Percentiles rank a stretch among this genome's conserved stretches.
These are phyloP conservation scores for Solanum sejunctum DNA, from an alignment of 257 asterid genomes.

Conservation along the genomic window DNA sequence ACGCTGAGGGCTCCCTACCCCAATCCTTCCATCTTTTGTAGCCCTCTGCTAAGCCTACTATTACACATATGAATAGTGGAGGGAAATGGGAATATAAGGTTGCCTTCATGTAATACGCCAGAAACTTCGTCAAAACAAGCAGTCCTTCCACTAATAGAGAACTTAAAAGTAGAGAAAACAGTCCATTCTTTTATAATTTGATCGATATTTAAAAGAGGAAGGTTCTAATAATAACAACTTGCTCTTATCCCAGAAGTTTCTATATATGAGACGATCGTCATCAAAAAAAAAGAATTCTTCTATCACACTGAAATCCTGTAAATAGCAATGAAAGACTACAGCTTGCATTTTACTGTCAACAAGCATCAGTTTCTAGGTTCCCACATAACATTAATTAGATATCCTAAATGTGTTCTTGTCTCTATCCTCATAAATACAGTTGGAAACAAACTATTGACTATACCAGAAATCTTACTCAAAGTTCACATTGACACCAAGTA, in stretches of 20 bases:
- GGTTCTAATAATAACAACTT: background rate
- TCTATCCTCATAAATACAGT: background rate
- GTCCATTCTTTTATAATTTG: background rate
- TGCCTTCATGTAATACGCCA: background rate
- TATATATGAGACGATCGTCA: background rate
- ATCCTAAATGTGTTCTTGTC: background rate
- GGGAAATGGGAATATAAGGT: background rate
- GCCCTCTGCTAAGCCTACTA: background rate
- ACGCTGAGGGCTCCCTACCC: background rate
- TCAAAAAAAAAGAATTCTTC: background rate
- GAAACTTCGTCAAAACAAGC: background rate
- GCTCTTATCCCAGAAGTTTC: background rate
- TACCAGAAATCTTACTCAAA: background rate
- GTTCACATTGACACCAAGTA: background rate
- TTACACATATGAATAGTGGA: background rate
- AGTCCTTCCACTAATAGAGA: background rate
- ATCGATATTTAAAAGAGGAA: background rate
- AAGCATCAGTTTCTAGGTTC: background rate
- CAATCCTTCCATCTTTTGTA: background rate
- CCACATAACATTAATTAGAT: background rate
- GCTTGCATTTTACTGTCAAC: background rate
- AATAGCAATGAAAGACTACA: background rate
- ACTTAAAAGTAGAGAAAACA: background rate
- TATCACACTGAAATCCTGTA: background rate
- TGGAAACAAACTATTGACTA: background rate